Conservation (phyloP, 148 eudicot genomes). For the Fagopyrum homotropicum region DNA sequence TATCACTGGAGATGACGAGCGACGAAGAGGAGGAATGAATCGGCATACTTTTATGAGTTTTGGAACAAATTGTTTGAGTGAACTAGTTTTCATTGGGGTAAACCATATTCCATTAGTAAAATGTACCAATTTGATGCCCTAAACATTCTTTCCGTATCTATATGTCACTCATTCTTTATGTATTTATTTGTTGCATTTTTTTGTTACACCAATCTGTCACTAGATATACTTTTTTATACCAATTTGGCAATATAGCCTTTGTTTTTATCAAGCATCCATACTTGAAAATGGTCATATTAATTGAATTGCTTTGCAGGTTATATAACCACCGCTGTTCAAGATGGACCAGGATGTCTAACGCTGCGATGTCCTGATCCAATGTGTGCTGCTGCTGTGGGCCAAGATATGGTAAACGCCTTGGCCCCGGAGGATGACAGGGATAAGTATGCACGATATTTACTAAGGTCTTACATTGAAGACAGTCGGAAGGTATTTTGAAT, state of each 20-base stretch:
- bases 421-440: slow-evolving; percentile 33
- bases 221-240: too few relatives aligned
- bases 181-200: too few relatives aligned
- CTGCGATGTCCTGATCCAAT: slow-evolving; percentile 56
- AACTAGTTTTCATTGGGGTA: too few relatives aligned
- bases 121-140: too few relatives aligned
- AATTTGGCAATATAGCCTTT: background rate
- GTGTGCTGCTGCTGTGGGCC: slow-evolving; percentile 60
- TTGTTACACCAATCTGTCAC: too few relatives aligned
- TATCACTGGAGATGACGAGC: too few relatives aligned
- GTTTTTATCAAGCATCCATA: background rate
- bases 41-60: too few relatives aligned
- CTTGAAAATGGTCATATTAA: background rate
- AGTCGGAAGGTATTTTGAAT: slow-evolving; percentile 35
- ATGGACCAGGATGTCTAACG: slow-evolving; percentile 60
- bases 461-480: slow-evolving; percentile 48
- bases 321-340: slow-evolving; percentile 44
- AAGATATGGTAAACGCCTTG: slow-evolving; percentile 37
- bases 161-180: too few relatives aligned
- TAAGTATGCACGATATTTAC: slow-evolving; percentile 37
- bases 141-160: too few relatives aligned
- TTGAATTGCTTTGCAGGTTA: slow-evolving; percentile 29
- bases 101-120: too few relatives aligned
- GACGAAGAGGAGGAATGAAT: too few relatives aligned
- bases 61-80: too few relatives aligned